Conservation (phyloP, 192 early-diverging fungal genomes). For the Lobosporangium transversale region DNA sequence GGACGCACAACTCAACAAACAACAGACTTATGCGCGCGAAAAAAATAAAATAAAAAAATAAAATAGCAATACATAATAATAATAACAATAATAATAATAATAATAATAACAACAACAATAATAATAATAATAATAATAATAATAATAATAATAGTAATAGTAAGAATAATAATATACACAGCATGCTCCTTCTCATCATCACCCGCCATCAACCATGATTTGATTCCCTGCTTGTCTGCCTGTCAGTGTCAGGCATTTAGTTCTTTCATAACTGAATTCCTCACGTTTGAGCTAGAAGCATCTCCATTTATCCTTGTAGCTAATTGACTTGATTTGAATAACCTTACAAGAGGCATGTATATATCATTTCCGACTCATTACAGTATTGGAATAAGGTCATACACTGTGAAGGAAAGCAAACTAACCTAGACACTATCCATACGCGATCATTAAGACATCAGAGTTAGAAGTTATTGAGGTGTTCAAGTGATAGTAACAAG, state of each 20-base stretch:
- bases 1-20: not conserved
- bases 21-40: not conserved
- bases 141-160: too few species aligned
- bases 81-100: too few species aligned
- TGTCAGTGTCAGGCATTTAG: too few species aligned
- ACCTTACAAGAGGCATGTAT: conserved; percentile 3
- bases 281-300: too few species aligned
- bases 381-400: conserved; percentile 5
- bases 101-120: too few species aligned
- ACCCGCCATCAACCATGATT: not conserved
- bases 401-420: not conserved
- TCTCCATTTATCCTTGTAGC: conserved; percentile 17
- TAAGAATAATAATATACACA: too few species aligned
- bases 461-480: not conserved
- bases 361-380: not conserved
- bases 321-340: conserved; percentile 18
- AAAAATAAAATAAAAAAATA: not conserved
- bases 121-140: too few species aligned
- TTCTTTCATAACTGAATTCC: too few species aligned
- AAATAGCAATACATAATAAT: not conserved
- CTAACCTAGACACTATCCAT: not conserved
- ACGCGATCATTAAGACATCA: not conserved
- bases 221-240: not conserved
- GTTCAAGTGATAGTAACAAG: conserved; percentile 20
- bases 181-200: not conserved